Conservation (phyloP, 2,329 filamentous ascomycete genomes). For the Moelleriella libera region DNA sequence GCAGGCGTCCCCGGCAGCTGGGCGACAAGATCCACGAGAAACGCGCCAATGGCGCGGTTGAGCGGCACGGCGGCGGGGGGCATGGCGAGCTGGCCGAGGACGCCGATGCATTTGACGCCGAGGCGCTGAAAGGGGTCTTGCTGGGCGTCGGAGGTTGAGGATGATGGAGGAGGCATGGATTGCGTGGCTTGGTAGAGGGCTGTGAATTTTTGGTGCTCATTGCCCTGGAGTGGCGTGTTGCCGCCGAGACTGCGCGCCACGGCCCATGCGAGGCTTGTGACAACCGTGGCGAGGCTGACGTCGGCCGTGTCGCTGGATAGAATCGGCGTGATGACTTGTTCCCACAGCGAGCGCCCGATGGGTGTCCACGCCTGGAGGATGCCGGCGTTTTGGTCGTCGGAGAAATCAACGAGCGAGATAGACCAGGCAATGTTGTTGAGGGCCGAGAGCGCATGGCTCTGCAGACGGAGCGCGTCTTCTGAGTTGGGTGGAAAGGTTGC, state of each 20-base stretch:
- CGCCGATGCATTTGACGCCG: constrained; percentile 52
- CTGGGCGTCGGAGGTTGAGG: constrained; percentile 2
- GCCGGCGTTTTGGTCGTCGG: constrained; percentile 33
- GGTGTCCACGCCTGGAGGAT: constrained; percentile 41
- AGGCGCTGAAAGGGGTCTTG: constrained; percentile 47
- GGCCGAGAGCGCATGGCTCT: constrained; percentile 40
- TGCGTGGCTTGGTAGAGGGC: constrained; percentile 48
- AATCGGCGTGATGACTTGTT: constrained; percentile 38
- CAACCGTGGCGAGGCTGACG: constrained; percentile 43
- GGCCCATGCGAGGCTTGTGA: constrained; percentile 54
- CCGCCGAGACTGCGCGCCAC: constrained; percentile 40
- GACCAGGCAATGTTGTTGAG: constrained; percentile 58
- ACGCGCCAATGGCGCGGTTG: constrained; percentile 50
- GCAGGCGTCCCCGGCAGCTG: constrained; percentile 35
- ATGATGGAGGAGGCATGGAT: constrained; percentile 9
- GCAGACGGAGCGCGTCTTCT: constrained; percentile 29
- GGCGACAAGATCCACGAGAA: constrained; percentile 42
- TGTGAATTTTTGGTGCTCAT: constrained; percentile 50
- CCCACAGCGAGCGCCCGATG: constrained; percentile 41
- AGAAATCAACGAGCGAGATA: constrained; percentile 45
- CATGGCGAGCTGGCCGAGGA: constrained; percentile 48
- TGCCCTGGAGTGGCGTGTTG: constrained; percentile 29
- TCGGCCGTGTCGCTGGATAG: constrained; percentile 48
- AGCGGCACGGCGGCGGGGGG: constrained; percentile 35
- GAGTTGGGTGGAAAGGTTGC: constrained; percentile 23